Conservation (phyloP, 2,329 filamentous ascomycete genomes). For the Phialophora chinensis region DNA sequence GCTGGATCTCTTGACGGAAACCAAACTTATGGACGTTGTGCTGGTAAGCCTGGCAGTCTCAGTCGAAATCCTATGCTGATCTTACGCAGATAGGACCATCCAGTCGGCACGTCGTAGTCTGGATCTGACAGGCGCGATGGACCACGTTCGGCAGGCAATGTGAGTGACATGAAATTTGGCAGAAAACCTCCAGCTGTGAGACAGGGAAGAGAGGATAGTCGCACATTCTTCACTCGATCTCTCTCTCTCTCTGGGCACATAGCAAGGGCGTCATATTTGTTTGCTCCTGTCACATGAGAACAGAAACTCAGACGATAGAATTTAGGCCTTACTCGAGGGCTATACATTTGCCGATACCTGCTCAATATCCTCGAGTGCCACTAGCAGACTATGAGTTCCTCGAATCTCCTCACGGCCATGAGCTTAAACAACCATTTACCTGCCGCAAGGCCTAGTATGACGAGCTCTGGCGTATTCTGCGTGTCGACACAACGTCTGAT, state of each 20-base stretch:
- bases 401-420: not conserved
- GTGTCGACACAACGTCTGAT: not conserved
- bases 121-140: conserved; percentile 1
- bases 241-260: not conserved
- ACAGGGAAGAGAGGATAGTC: not conserved
- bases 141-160: not conserved
- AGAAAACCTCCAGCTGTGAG: not conserved
- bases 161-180: not conserved
- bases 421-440: not conserved
- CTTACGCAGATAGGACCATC: not conserved
- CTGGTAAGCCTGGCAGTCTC: not conserved
- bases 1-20: conserved; percentile 13
- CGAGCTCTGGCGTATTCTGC: not conserved
- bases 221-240: not conserved
- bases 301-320: not conserved
- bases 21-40: conserved; percentile 19
- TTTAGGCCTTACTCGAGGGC: not conserved
- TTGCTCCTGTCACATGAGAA: not conserved
- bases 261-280: not conserved
- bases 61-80: not conserved
- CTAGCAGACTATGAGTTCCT: not conserved
- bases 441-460: not conserved
- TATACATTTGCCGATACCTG: not conserved
- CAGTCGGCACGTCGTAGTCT: conserved; percentile 2
- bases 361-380: not conserved